These are phyloP conservation scores for Fusarium torreyae DNA, from an alignment of 2,329 filamentous ascomycete genomes.

Conservation along the genomic window DNA sequence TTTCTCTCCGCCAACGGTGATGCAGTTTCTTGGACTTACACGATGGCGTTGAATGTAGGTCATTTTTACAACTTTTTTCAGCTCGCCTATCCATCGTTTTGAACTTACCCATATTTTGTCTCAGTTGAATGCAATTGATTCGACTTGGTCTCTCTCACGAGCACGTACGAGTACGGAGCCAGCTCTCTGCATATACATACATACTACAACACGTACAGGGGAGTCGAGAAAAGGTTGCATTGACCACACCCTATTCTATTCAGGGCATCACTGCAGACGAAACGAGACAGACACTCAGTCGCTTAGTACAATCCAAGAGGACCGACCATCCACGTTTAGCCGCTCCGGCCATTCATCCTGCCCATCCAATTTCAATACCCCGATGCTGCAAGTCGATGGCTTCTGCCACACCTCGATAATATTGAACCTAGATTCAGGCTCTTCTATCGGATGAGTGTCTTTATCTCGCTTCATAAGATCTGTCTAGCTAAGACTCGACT, in stretches of 20 bases:
- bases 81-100: not conserved
- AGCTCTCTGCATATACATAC: constrained; percentile 15
- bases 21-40: constrained; percentile 23
- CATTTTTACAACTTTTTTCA: constrained; percentile 7
- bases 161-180: constrained; percentile 7
- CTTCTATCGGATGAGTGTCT: constrained; percentile 8
- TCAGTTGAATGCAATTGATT: constrained; percentile 19
- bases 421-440: constrained; percentile 19
- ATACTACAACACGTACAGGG: constrained; percentile 3
- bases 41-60: constrained; percentile 10
- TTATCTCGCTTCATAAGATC: not conserved
- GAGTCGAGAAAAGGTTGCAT: constrained; percentile 38
- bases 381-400: constrained; percentile 13
- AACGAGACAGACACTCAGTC: constrained; percentile 10
- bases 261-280: constrained; percentile 29
- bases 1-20: constrained; percentile 22
- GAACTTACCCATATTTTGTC: not conserved
- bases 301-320: constrained; percentile 14
- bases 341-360: constrained; percentile 39
- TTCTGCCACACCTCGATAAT: constrained; percentile 23
- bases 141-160: not conserved
- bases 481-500: not conserved
- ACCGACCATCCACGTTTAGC: constrained; percentile 27
- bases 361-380: constrained; percentile 19
- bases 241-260: constrained; percentile 47